Evolutionary conservation across 805 yeast genomes (phyloP).

Genomic region (Metschnikowia reukaufii): DNA sequence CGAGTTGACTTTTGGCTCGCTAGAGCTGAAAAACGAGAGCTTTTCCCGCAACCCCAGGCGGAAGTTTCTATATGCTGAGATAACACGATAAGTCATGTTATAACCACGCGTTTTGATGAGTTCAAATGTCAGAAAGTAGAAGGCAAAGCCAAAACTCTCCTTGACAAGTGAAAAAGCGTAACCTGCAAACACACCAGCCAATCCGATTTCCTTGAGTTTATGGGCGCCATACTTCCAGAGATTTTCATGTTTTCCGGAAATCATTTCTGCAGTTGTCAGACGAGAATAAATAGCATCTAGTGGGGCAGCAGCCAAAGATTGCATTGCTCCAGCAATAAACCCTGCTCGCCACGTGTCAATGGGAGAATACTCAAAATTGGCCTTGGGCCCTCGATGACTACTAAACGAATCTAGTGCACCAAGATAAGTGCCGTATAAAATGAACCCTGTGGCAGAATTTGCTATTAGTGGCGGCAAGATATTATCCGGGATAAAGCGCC

Average conservation of each 20-base stretch:
- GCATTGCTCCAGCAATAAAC: constrained; percentile 79
- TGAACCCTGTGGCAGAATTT: constrained; percentile 85
- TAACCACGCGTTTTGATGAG: constrained; percentile 69
- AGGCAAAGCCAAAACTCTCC: constrained; percentile 81
- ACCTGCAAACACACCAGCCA: constrained; percentile 87
- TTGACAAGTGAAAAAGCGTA: constrained; percentile 73
- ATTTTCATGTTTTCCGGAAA: constrained; percentile 64
- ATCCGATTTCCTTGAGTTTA: constrained; percentile 71
- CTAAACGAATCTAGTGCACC: constrained; percentile 43
- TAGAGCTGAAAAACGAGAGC: constrained; percentile 19
- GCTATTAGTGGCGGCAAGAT: constrained; percentile 86
- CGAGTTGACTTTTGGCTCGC: constrained; percentile 15
- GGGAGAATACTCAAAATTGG: constrained; percentile 20
- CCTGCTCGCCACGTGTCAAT: constrained; percentile 77
- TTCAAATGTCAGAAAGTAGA: constrained; percentile 81
- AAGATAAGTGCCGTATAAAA: constrained; percentile 80
- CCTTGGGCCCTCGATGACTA: constrained; percentile 12
- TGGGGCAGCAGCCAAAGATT: constrained; percentile 91
- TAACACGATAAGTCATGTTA: constrained; percentile 44
- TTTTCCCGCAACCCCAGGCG: constrained; percentile 30
- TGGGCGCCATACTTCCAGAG: constrained; percentile 74
- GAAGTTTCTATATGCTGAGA: constrained; percentile 44
- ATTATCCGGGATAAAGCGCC: constrained; percentile 82
- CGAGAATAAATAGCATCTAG: constrained; percentile 87
- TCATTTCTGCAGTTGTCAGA: constrained; percentile 70